phyloP scores from a whole-genome alignment of 345 rosid genomes.

The Gossypium stocksii region DNA sequence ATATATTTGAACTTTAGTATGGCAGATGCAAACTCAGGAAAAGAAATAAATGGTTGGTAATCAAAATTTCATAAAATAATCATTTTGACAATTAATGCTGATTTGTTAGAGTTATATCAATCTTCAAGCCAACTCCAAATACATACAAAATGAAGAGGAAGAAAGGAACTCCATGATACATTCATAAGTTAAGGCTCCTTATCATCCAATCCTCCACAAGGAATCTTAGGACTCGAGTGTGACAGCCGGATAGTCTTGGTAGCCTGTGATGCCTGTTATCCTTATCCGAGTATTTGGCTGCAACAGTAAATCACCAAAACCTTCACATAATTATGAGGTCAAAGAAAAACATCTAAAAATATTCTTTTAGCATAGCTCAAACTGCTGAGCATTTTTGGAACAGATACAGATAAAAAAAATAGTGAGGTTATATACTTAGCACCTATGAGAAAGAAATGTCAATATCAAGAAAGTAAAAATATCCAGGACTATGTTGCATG shows the following conservation, averaged over 20 bases:
- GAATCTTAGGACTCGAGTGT: constrained; percentile 36
- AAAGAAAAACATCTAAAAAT: neutral
- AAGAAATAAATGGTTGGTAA: neutral
- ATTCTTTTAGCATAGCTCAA: neutral
- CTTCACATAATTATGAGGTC: neutral
- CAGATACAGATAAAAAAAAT: neutral
- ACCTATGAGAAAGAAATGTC: neutral
- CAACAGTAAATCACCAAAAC: constrained; percentile 17
- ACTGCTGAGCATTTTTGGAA: neutral
- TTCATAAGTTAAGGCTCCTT: neutral
- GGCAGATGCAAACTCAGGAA: neutral
- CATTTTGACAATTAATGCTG: neutral
- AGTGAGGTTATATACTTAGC: neutral
- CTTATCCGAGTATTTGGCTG: constrained; percentile 89
- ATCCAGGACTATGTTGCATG: neutral
- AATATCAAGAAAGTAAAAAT: neutral
- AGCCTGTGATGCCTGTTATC: constrained; percentile 82
- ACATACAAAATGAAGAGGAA: constrained; percentile 17
- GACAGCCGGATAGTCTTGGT: constrained; percentile 59
- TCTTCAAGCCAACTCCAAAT: constrained; percentile 6
- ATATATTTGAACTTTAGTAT: neutral
- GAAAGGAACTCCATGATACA: neutral
- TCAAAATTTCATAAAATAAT: neutral
- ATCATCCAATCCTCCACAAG: neutral
- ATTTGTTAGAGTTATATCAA: neutral